A percentile compares a stretch with the other conserved stretches of the same genome.
These are phyloP conservation scores for Globisporangium paddicum DNA, from an alignment of 352 stramenopile genomes.

Conservation along the genomic window DNA sequence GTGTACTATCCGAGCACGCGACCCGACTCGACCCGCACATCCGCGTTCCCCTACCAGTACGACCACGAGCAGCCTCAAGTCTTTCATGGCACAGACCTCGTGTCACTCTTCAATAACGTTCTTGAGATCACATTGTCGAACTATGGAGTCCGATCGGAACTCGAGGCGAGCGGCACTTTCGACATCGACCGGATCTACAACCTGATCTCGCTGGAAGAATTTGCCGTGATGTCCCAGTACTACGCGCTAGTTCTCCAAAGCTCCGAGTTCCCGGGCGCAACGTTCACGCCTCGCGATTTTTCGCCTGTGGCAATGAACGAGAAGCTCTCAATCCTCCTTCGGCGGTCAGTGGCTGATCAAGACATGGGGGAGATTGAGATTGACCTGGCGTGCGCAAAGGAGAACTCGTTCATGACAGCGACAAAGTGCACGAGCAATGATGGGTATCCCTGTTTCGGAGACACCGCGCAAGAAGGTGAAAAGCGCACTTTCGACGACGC, in stretches of 20 bases:
- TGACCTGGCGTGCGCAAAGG: slow-evolving; percentile 23
- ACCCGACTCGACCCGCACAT: slow-evolving; percentile 15
- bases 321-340: slow-evolving; percentile 26
- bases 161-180: slow-evolving; percentile 21
- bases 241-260: slow-evolving; percentile 37
- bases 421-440: slow-evolving; percentile 19
- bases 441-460: slow-evolving; percentile 25
- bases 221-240: slow-evolving; percentile 27
- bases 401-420: slow-evolving; percentile 24
- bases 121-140: slow-evolving; percentile 21
- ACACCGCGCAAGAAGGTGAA: slow-evolving; percentile 15
- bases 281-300: slow-evolving; percentile 27
- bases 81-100: slow-evolving; percentile 22
- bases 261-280: slow-evolving; percentile 29
- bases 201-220: slow-evolving; percentile 27
- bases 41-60: background rate
- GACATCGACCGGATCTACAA: slow-evolving; percentile 35
- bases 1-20: slow-evolving; percentile 28
- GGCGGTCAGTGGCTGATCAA: background rate
- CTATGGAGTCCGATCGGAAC: slow-evolving; percentile 20
- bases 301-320: background rate
- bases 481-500: slow-evolving; percentile 19
- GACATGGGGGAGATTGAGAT: slow-evolving; percentile 12
- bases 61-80: background rate
- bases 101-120: slow-evolving; percentile 24